Evolutionary conservation across 1,284 basidiomycete genomes (phyloP), one percentile per base, ranked within the genome.

Genomic region (Rhizoctonia solani): DNA sequence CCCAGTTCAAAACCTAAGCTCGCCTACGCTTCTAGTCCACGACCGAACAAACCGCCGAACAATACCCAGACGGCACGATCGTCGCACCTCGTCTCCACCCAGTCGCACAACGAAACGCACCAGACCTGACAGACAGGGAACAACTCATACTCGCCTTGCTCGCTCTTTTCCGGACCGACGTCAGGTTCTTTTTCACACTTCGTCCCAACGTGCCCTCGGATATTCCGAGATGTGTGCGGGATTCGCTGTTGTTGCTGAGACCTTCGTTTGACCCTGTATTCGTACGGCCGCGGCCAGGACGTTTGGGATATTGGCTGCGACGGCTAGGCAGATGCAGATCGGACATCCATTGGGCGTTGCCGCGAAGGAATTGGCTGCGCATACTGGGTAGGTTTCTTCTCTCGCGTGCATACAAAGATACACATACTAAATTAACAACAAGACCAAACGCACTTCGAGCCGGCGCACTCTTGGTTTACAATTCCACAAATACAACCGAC

Each of bases 141-240:
- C 68, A 72, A 25, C 59, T 92, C 8, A 77, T 89, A 14, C 79
- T 91, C 4, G 83, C 83, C 1, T 81, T 89, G 19, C 76, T 90
- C 6, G 81, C 87, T 0, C 76, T 92, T 14, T 90, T 86, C 84
- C 83, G 88, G n/a, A 75, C 81, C 1, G 81, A 83, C 61, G 78
- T 82, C 0, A 72, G 77, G 34, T 87, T 87, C 76, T 85, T 83
- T 68, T 75, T 83, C 56, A 63, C 58, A 11, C 46, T 52, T 25
- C 46, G 32, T 14, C 58, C 46, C 0, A 29, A 29, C 9, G 25
- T 50, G 34, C 46, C 47, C 1, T 52, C 47, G n/a, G 58, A 63
- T 39, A 63, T 63, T n/a, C 58, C 58, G 16, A 46, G 23, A 23
- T 63, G 58, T 34, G 58, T 52, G 25, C 58, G 47, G 9, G 58